phyloP scores from a whole-genome alignment of 305 asterid species.

The Fraxinus angustifolia region DNA sequence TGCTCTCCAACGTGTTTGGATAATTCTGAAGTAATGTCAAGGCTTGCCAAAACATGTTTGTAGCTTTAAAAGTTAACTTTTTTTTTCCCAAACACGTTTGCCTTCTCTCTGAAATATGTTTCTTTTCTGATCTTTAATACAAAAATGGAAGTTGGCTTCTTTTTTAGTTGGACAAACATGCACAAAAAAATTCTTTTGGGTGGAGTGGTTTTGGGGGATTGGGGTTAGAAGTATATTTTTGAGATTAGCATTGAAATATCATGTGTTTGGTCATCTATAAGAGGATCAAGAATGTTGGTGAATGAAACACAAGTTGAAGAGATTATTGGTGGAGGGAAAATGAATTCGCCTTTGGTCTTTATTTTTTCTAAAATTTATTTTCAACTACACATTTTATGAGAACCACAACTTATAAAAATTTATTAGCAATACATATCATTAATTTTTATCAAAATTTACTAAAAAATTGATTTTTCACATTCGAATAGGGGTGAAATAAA shows the following conservation, averaged over 20 bases:
- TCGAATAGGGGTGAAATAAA: neutral
- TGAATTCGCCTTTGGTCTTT: neutral
- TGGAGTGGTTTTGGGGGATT: neutral
- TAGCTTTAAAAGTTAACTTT: neutral
- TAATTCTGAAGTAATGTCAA: neutral
- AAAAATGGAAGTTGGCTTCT: neutral
- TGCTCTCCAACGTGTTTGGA: neutral
- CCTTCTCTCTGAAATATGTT: neutral
- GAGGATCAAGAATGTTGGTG: neutral
- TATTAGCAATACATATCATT: neutral
- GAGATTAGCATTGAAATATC: neutral
- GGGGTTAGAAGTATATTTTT: neutral
- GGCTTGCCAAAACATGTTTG: neutral
- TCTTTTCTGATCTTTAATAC: slow-evolving; percentile 5
- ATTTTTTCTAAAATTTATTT: neutral
- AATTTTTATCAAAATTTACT: neutral
- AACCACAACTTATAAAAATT: neutral
- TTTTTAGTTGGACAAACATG: neutral
- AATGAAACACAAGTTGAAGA: neutral
- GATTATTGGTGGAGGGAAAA: neutral
- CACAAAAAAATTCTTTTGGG: neutral
- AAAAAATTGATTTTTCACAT: neutral
- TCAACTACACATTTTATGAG: neutral
- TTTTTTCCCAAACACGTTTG: neutral
- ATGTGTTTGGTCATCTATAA: neutral